Conservation (phyloP, 176 grass and related monocot species). For the Aegilops speltoides region DNA sequence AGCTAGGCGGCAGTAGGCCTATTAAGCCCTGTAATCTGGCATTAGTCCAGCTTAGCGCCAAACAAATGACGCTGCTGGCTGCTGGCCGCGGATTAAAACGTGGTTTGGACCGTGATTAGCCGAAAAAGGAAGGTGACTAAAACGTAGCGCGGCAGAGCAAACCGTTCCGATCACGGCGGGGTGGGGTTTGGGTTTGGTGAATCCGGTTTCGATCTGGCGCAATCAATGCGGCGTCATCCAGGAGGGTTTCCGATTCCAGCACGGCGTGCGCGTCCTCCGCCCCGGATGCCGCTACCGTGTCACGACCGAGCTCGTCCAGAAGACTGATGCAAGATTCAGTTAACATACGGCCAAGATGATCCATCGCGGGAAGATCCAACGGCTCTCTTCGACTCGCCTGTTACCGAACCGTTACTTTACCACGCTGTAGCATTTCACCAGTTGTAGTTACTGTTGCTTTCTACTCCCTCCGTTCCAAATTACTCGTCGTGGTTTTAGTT, state of each 20-base stretch:
- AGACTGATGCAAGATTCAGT: too few species aligned
- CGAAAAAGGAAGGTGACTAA: background rate
- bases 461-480: too few species aligned
- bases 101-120: background rate
- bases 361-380: too few species aligned
- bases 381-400: too few species aligned
- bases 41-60: background rate
- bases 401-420: too few species aligned
- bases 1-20: conserved; percentile 6
- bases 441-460: too few species aligned
- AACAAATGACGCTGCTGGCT: background rate
- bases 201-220: background rate
- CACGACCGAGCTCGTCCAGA: too few species aligned
- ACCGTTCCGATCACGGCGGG: background rate
- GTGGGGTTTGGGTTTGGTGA: background rate
- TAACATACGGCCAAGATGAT: too few species aligned
- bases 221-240: background rate
- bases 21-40: background rate
- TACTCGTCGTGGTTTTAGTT: too few species aligned
- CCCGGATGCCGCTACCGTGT: too few species aligned
- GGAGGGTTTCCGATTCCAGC: background rate
- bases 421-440: too few species aligned
- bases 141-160: background rate
- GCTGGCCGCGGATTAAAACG: background rate
- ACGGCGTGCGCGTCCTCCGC: too few species aligned